phyloP scores from a whole-genome alignment of 1,139 yeast genomes.

The Kodamaea anthophila region DNA sequence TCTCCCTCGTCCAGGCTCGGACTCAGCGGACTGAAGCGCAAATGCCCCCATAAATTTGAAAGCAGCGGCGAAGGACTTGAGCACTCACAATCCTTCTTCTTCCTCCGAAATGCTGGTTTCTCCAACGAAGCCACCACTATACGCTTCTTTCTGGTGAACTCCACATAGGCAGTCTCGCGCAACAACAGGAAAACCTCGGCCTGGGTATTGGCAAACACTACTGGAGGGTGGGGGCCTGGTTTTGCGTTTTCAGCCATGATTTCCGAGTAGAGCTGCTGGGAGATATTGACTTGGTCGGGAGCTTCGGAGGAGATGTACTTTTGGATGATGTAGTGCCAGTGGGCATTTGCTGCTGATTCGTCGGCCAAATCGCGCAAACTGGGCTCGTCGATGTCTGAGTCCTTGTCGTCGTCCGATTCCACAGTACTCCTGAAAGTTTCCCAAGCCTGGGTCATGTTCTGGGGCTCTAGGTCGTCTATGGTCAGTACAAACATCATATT shows the following conservation, averaged over 20 bases:
- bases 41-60: constrained; percentile 24
- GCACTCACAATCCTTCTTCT: constrained; percentile 2
- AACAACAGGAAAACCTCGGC: constrained; percentile 37
- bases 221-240: constrained; percentile 30
- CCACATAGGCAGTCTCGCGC: constrained; percentile 38
- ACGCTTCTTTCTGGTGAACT: constrained; percentile 6
- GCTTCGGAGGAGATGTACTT: constrained; percentile 28
- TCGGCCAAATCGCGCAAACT: constrained; percentile 1
- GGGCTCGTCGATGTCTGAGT: constrained; percentile 6
- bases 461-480: constrained; percentile 23
- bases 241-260: constrained; percentile 23
- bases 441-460: constrained; percentile 20
- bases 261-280: constrained; percentile 26
- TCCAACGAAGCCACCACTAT: background rate
- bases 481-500: constrained; percentile 25
- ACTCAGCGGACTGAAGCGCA: constrained; percentile 12
- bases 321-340: constrained; percentile 27
- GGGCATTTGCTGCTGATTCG: constrained; percentile 11
- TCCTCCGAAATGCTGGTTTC: constrained; percentile 1
- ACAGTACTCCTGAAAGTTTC: constrained; percentile 16
- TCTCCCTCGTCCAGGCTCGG: constrained; percentile 1
- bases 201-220: constrained; percentile 34
- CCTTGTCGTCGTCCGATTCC: constrained; percentile 6
- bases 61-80: constrained; percentile 6
- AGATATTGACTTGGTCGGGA: constrained; percentile 41